These are phyloP conservation scores for Papiliotrema fonsecae DNA, from an alignment of 1,284 basidiomycete genomes.

Conservation along the genomic window DNA sequence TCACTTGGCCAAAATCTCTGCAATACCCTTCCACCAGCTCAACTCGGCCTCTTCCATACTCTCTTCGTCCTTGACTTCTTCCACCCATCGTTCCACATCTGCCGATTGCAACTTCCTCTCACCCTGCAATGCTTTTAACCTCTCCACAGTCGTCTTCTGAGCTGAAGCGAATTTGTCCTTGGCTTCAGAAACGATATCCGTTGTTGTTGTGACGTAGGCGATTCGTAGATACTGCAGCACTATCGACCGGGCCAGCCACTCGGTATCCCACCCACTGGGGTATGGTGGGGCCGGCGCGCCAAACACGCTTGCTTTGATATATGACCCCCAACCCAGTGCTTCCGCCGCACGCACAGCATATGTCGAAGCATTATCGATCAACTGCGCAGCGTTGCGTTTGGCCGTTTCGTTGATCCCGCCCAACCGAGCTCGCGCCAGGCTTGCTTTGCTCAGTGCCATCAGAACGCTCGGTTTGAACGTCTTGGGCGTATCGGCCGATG, in stretches of 20 bases:
- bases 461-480: conserved; percentile 35
- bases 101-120: conserved; percentile 10
- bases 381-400: conserved; percentile 29
- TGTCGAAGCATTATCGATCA: conserved; percentile 37
- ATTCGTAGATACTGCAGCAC: conserved; percentile 28
- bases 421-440: conserved; percentile 31
- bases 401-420: conserved; percentile 33
- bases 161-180: conserved; percentile 1
- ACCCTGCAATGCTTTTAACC: conserved; percentile 10
- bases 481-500: conserved; percentile 20
- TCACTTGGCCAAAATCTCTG: no score
- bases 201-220: conserved; percentile 16
- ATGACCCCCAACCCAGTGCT: conserved; percentile 28
- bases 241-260: conserved; percentile 29
- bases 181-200: neutral
- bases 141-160: conserved; percentile 5
- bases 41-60: conserved; percentile 14
- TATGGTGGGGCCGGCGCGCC: conserved; percentile 11
- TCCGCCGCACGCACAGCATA: conserved; percentile 35
- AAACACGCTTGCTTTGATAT: conserved; percentile 10
- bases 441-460: conserved; percentile 25
- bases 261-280: conserved; percentile 40
- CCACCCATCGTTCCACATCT: conserved; percentile 31
- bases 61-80: conserved; percentile 35
- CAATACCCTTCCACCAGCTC: conserved; percentile 15